These are phyloP conservation scores for Ogataea saltuana DNA, from an alignment of 805 yeast species.

Conservation along the genomic window DNA sequence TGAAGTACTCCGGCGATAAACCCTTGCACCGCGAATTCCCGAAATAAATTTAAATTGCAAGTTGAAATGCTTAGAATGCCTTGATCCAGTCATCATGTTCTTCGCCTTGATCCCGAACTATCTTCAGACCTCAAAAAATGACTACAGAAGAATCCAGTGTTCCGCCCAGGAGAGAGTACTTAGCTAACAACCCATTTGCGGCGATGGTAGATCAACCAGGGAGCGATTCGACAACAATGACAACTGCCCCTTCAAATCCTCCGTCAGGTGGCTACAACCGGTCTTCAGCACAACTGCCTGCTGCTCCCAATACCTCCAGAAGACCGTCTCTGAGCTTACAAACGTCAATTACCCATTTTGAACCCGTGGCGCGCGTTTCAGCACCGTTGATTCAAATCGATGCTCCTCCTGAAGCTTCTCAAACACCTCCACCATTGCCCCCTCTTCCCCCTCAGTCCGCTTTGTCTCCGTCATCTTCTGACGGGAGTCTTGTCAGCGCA, in stretches of 20 bases:
- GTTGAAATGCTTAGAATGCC: too few species aligned
- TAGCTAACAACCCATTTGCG: slow-evolving; percentile 15
- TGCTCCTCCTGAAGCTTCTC: slow-evolving; percentile 8
- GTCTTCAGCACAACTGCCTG: neutral
- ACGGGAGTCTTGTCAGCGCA: neutral
- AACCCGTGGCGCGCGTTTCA: neutral
- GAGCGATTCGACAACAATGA: neutral
- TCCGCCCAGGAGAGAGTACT: slow-evolving; percentile 2
- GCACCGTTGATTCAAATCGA: slow-evolving; percentile 13
- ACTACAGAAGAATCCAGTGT: neutral
- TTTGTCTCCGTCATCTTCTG: slow-evolving; percentile 1
- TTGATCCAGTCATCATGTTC: too few species aligned
- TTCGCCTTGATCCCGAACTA: neutral
- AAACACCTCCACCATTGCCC: slow-evolving; percentile 24
- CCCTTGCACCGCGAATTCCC: too few species aligned
- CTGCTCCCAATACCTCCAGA: slow-evolving; percentile 1
- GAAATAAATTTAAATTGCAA: too few species aligned
- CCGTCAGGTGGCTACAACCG: neutral
- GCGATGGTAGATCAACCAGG: neutral
- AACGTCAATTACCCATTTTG: slow-evolving; percentile 4
- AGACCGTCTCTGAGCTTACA: slow-evolving; percentile 9
- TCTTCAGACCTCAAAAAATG: neutral
- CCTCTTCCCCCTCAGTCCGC: slow-evolving; percentile 14
- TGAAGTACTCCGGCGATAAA: too few species aligned
- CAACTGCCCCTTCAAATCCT: neutral